phyloP scores from a whole-genome alignment of 1,284 basidiomycete genomes.

The Ceratobasidium sp. region DNA sequence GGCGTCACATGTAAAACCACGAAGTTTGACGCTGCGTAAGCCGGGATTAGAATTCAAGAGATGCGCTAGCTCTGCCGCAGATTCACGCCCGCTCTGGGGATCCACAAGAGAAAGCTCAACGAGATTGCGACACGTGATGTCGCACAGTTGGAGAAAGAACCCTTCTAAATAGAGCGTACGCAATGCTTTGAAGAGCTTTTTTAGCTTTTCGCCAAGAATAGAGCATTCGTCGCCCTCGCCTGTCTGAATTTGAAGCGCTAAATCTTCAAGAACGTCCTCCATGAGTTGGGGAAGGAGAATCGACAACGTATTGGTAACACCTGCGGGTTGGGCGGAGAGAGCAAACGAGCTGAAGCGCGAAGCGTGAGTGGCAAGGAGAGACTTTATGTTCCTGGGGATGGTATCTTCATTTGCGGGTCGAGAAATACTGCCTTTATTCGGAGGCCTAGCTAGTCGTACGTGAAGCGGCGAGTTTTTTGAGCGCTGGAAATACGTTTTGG shows the following conservation, averaged over 20 bases:
- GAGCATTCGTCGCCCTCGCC: not conserved
- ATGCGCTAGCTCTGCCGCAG: not conserved
- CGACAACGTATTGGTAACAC: no score
- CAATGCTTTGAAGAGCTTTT: not conserved
- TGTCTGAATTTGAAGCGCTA: not conserved
- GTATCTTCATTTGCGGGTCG: not conserved
- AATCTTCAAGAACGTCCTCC: not conserved
- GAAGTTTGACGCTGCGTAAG: not conserved
- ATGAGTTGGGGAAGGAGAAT: no score
- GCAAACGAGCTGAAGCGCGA: not conserved
- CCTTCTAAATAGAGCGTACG: not conserved
- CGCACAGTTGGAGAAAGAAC: not conserved
- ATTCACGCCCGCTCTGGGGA: no score
- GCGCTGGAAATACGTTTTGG: not conserved
- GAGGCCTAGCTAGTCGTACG: conserved; percentile 6
- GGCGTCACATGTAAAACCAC: not conserved
- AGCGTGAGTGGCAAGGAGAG: not conserved
- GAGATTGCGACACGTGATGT: not conserved
- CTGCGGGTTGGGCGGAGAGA: no score
- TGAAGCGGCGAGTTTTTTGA: not conserved
- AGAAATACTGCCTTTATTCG: not conserved
- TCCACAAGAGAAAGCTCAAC: not conserved
- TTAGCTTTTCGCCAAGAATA: not conserved
- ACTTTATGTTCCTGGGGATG: not conserved
- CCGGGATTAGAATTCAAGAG: not conserved